These are phyloP conservation scores for Alternaria atra DNA, from an alignment of 2,329 filamentous ascomycete species.

Conservation along the genomic window DNA sequence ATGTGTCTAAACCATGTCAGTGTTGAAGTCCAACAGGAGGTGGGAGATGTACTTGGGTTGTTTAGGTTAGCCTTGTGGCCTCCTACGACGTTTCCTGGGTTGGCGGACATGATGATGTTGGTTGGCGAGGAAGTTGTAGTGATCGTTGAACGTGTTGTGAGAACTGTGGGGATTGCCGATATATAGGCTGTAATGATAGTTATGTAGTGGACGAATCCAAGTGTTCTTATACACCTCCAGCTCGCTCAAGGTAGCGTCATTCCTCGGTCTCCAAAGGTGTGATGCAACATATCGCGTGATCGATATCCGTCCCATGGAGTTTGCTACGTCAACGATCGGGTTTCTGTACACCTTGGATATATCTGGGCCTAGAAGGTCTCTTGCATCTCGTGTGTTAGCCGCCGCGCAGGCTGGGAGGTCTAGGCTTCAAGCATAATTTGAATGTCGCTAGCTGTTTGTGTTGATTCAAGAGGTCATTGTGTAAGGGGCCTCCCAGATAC, in stretches of 20 bases:
- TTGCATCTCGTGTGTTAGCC: not conserved
- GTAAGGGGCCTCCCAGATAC: not conserved
- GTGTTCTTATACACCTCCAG: conserved; percentile 10
- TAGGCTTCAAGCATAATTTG: not conserved
- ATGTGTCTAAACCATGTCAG: conserved; percentile 53
- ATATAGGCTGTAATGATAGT: not conserved
- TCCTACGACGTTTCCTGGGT: conserved; percentile 62
- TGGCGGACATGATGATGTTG: conserved; percentile 53
- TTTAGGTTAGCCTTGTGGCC: conserved; percentile 68
- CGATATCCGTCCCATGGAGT: not conserved
- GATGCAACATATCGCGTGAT: conserved; percentile 8
- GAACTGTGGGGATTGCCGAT: not conserved
- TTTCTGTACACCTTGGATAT: not conserved
- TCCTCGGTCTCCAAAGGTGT: not conserved
- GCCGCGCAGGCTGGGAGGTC: not conserved
- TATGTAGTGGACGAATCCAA: not conserved
- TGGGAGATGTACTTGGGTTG: conserved; percentile 57
- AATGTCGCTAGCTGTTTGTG: conserved; percentile 6
- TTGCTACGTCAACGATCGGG: conserved; percentile 21
- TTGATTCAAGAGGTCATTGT: conserved; percentile 9
- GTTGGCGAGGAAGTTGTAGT: not conserved
- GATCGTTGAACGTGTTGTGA: not conserved
- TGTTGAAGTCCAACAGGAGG: not conserved
- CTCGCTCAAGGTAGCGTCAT: not conserved
- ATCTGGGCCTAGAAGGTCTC: not conserved